Evolutionary conservation across 441 rosid genomes (phyloP).

Genomic region (Populus hybrid): DNA sequence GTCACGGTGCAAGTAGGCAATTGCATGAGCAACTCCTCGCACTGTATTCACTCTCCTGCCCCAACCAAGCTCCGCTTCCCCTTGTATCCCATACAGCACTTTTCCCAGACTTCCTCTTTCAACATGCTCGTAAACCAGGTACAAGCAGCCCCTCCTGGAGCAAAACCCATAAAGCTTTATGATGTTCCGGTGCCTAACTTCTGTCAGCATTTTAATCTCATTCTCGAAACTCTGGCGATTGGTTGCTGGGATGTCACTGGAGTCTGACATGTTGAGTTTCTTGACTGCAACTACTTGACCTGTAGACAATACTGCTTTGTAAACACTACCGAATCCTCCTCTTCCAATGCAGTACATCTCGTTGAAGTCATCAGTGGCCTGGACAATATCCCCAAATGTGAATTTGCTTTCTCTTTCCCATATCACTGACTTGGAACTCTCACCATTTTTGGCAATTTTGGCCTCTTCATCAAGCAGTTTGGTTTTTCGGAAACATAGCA

Average conservation of each 20-base stretch:
- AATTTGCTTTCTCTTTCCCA: slow-evolving; percentile 60
- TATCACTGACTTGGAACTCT: slow-evolving; percentile 33
- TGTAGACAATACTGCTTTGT: too few species aligned
- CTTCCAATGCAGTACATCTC: slow-evolving; percentile 24
- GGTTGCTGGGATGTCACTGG: too few species aligned
- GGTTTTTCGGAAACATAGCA: slow-evolving; percentile 14
- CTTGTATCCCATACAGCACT: slow-evolving; percentile 16
- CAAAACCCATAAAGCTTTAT: too few species aligned
- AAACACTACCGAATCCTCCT: too few species aligned
- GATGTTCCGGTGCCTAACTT: too few species aligned
- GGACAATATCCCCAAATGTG: slow-evolving; percentile 52
- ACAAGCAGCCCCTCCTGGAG: too few species aligned
- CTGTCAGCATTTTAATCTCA: too few species aligned
- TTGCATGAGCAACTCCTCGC: slow-evolving; percentile 59
- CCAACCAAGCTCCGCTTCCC: slow-evolving; percentile 20
- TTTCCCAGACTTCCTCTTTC: too few species aligned
- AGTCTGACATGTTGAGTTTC: too few species aligned
- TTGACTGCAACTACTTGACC: too few species aligned
- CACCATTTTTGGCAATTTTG: slow-evolving; percentile 2
- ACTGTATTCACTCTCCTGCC: slow-evolving; percentile 30
- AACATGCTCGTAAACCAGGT: too few species aligned
- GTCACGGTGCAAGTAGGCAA: slow-evolving; percentile 63
- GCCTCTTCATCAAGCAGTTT: slow-evolving; percentile 32
- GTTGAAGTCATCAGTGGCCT: slow-evolving; percentile 49
- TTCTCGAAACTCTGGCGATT: too few species aligned